Evolutionary conservation across 2,329 filamentous ascomycete species (phyloP).

Genomic region (Albophoma yamanashiensis): DNA sequence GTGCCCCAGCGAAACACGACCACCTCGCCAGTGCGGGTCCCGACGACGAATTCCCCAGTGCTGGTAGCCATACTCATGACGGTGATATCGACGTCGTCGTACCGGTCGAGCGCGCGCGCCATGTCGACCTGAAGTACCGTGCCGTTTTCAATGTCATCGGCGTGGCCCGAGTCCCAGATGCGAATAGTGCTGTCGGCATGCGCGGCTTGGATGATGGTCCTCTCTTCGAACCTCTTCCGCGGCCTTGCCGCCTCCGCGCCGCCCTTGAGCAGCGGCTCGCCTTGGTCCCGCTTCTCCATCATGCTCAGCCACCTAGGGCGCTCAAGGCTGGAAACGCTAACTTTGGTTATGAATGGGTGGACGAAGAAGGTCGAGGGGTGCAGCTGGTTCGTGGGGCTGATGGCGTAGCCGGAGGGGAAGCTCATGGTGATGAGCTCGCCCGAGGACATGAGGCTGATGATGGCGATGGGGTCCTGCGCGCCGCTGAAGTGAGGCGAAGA

Average conservation of each 20-base stretch:
- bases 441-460: slow-evolving; percentile 69
- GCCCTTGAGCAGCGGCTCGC: slow-evolving; percentile 67
- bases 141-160: slow-evolving; percentile 86
- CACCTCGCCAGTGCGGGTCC: slow-evolving; percentile 73
- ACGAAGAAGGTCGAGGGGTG: slow-evolving; percentile 81
- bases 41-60: slow-evolving; percentile 77
- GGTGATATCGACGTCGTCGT: slow-evolving; percentile 64
- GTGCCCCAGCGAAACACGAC: slow-evolving; percentile 80
- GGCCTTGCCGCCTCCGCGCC: slow-evolving; percentile 63
- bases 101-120: slow-evolving; percentile 69
- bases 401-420: slow-evolving; percentile 85
- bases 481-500: slow-evolving; percentile 76
- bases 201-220: slow-evolving; percentile 76
- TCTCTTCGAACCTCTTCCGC: slow-evolving; percentile 66
- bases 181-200: slow-evolving; percentile 89
- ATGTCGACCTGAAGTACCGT: slow-evolving; percentile 77
- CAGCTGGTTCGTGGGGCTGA: slow-evolving; percentile 85
- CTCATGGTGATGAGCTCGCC: slow-evolving; percentile 84
- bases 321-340: slow-evolving; percentile 63
- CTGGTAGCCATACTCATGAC: slow-evolving; percentile 70
- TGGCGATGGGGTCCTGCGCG: slow-evolving; percentile 80
- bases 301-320: slow-evolving; percentile 81
- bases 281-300: slow-evolving; percentile 71
- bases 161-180: slow-evolving; percentile 86
- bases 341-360: slow-evolving; percentile 74